Percentiles rank a stretch among this genome's conserved stretches.
Conservation (phyloP, 106 monocot species). For the Xerophyta viscosa region DNA sequence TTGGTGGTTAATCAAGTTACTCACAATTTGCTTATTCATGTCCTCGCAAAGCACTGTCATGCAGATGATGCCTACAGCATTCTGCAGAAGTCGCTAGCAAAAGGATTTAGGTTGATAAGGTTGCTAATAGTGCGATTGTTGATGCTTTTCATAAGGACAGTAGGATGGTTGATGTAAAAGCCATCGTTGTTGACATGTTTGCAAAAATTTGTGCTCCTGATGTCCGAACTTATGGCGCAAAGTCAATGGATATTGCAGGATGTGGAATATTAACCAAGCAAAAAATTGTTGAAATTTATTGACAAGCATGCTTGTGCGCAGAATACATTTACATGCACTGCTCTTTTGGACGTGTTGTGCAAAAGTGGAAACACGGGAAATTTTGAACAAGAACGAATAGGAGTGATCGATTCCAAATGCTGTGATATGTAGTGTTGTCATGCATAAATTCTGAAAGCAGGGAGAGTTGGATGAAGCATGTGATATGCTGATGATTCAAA, state of each 20-base stretch:
- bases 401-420: conserved; percentile 88
- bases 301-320: conserved; percentile 71
- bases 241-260: conserved; percentile 73
- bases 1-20: conserved; percentile 76
- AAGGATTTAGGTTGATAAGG: conserved; percentile 75
- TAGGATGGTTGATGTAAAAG: conserved; percentile 82
- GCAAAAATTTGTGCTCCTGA: conserved; percentile 64
- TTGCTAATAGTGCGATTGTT: conserved; percentile 75
- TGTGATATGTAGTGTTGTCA: conserved; percentile 76
- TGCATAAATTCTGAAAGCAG: conserved; percentile 82
- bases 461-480: conserved; percentile 70
- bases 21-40: conserved; percentile 64
- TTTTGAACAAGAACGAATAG: conserved; percentile 73
- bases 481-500: conserved; percentile 70
- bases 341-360: conserved; percentile 73
- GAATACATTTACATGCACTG: conserved; percentile 75
- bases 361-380: conserved; percentile 60
- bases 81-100: conserved; percentile 56
- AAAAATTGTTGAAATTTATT: conserved; percentile 66
- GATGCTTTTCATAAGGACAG: conserved; percentile 63
- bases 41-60: conserved; percentile 70
- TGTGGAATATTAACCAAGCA: conserved; percentile 72
- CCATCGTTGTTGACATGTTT: conserved; percentile 67
- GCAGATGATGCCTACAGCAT: conserved; percentile 65
- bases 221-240: conserved; percentile 77